Conservation (phyloP, 2,329 filamentous ascomycete genomes). For the Lecanoromycetidae sp. region DNA sequence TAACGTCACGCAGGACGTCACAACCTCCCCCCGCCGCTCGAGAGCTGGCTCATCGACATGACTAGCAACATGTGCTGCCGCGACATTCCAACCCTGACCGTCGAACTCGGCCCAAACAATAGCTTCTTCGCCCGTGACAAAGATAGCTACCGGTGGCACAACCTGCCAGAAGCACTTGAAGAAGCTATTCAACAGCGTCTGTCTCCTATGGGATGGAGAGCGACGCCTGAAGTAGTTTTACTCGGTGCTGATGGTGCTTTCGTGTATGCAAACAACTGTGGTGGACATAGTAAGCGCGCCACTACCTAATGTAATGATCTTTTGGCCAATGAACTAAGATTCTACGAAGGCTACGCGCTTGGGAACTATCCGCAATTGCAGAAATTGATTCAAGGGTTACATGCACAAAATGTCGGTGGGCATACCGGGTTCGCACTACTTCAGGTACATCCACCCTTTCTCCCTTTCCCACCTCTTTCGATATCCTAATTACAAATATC, state of each 20-base stretch:
- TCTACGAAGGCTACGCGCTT: slow-evolving; percentile 2
- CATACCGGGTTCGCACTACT: slow-evolving; percentile 1
- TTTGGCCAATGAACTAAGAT: too few species aligned
- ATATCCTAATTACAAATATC: too few species aligned
- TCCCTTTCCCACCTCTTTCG: too few species aligned
- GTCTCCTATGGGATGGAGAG: slow-evolving; percentile 1
- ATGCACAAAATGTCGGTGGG: background rate
- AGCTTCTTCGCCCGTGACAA: slow-evolving; percentile 2
- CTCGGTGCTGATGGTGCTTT: slow-evolving; percentile 4
- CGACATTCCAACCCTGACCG: background rate
- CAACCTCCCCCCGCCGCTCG: slow-evolving; percentile 2
- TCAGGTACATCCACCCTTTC: background rate
- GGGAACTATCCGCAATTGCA: slow-evolving; percentile 1
- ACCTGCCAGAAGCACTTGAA: slow-evolving; percentile 2
- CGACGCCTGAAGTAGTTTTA: background rate
- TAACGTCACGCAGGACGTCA: background rate
- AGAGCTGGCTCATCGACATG: slow-evolving; percentile 2
- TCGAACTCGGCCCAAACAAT: slow-evolving; percentile 1
- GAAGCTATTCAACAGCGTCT: slow-evolving; percentile 5
- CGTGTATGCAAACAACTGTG: slow-evolving; percentile 1
- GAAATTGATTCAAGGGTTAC: background rate
- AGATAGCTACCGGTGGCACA: slow-evolving; percentile 3
- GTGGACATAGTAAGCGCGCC: slow-evolving; percentile 2
- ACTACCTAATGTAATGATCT: too few species aligned
- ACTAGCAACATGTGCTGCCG: background rate